Percentiles rank a stretch among this genome's conserved stretches.
These are phyloP conservation scores for Trichophaea hybrida DNA, from an alignment of 2,329 filamentous ascomycete species.

Conservation along the genomic window DNA sequence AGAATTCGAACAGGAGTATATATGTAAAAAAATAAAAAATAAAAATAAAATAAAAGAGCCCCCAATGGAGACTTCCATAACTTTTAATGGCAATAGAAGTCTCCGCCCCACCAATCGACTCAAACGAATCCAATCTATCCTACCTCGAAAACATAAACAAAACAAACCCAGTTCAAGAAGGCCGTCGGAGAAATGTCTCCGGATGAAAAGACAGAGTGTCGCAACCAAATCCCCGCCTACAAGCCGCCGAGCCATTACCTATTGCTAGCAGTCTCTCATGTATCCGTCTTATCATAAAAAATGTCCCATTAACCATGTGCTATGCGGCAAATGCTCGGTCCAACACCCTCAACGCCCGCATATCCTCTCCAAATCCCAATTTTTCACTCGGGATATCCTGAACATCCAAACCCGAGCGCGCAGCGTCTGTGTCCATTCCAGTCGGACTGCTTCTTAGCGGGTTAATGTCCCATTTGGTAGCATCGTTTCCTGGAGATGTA, in stretches of 20 bases:
- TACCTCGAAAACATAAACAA: background rate
- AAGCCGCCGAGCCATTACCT: background rate
- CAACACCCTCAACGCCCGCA: constrained; percentile 49
- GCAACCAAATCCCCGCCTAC: background rate
- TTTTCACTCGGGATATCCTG: constrained; percentile 45
- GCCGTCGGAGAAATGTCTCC: background rate
- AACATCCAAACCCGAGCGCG: constrained; percentile 29
- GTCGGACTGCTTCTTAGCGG: constrained; percentile 36
- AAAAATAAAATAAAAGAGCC: background rate
- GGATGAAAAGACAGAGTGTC: too few relatives aligned
- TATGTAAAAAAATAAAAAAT: background rate
- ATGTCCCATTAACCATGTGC: constrained; percentile 1
- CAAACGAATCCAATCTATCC: constrained; percentile 1
- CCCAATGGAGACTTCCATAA: background rate
- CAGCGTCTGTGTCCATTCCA: constrained; percentile 27
- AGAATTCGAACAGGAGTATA: background rate
- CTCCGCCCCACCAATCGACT: background rate
- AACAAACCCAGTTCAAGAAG: constrained; percentile 8
- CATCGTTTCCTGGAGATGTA: constrained; percentile 37
- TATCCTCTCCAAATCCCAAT: constrained; percentile 48
- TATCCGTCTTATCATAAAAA: background rate
- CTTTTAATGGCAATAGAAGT: background rate
- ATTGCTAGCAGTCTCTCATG: background rate
- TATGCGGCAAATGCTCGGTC: constrained; percentile 38
- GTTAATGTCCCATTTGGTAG: constrained; percentile 32